Evolutionary conservation across 75 land plant genomes (phyloP).

Genomic region (Selaginella moellendorffii): DNA sequence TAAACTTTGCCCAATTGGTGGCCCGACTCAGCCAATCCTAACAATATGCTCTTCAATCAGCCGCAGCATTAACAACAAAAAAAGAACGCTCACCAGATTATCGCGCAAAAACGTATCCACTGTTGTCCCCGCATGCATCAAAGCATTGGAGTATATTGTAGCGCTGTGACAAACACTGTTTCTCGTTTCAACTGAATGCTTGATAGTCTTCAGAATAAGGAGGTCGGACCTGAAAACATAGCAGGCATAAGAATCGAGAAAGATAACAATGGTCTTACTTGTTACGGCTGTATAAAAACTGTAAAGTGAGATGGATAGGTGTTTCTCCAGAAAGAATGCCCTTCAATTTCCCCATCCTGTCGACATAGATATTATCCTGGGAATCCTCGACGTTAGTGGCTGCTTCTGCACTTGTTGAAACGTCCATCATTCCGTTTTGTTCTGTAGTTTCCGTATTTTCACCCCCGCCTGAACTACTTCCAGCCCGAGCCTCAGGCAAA

Average conservation of each 20-base stretch:
- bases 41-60: background rate
- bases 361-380: slow-evolving; percentile 28
- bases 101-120: slow-evolving; percentile 93
- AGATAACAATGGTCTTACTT: slow-evolving; percentile 27
- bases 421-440: too few species aligned
- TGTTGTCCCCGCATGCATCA: slow-evolving; percentile 99
- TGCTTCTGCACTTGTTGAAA: background rate
- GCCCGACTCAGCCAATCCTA: slow-evolving; percentile 98
- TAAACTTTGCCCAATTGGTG: slow-evolving; percentile 97
- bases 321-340: slow-evolving; percentile 85
- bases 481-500: slow-evolving; percentile 36
- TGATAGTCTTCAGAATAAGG: slow-evolving; percentile 82
- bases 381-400: background rate
- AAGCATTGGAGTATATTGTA: slow-evolving; percentile 90
- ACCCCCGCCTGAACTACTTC: slow-evolving; percentile 1
- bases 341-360: slow-evolving; percentile 56
- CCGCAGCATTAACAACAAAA: background rate
- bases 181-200: slow-evolving; percentile 94
- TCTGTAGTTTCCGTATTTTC: too few species aligned
- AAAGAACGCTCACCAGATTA: slow-evolving; percentile 40
- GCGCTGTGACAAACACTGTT: slow-evolving; percentile 99
- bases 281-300: slow-evolving; percentile 84
- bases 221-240: slow-evolving; percentile 61
- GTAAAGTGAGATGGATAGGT: slow-evolving; percentile 75
- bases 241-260: background rate